Evolutionary conservation across 176 grass and related monocot species (phyloP).

Genomic region (Elymus sibiricus): DNA sequence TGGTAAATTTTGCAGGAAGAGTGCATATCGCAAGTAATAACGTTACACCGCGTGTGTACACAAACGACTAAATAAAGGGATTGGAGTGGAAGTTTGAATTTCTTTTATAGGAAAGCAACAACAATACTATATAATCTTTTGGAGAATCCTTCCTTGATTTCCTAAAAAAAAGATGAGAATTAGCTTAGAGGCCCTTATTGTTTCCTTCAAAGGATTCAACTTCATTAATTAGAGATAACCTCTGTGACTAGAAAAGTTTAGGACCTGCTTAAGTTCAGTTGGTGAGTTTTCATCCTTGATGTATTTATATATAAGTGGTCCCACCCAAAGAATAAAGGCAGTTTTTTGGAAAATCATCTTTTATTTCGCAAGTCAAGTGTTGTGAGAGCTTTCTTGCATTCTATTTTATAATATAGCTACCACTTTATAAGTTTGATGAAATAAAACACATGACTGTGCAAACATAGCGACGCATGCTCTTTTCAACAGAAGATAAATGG

Average conservation of each 20-base stretch:
- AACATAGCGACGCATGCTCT: not conserved
- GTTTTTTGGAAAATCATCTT: not conserved
- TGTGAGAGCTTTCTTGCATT: not conserved
- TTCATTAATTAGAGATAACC: not conserved
- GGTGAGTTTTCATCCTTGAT: not conserved
- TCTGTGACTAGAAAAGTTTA: not conserved
- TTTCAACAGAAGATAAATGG: constrained; percentile 35
- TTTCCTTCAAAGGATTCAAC: not conserved
- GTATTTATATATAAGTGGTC: not conserved
- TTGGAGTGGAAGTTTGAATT: not conserved
- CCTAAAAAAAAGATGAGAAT: not conserved
- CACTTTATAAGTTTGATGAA: not conserved
- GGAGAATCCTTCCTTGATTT: not conserved
- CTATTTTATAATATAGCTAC: not conserved
- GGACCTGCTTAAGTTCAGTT: not conserved
- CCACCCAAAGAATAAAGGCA: not conserved
- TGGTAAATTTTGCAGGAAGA: not conserved
- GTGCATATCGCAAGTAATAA: not conserved
- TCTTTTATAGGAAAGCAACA: not conserved
- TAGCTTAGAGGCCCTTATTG: not conserved
- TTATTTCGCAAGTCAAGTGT: not conserved
- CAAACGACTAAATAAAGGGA: not conserved
- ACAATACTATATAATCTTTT: not conserved
- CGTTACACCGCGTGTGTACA: not conserved
- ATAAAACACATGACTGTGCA: not conserved